Percentiles rank a stretch among this genome's conserved stretches.
Conservation (phyloP, 208 protist genomes). For the Polymyxa betae region DNA sequence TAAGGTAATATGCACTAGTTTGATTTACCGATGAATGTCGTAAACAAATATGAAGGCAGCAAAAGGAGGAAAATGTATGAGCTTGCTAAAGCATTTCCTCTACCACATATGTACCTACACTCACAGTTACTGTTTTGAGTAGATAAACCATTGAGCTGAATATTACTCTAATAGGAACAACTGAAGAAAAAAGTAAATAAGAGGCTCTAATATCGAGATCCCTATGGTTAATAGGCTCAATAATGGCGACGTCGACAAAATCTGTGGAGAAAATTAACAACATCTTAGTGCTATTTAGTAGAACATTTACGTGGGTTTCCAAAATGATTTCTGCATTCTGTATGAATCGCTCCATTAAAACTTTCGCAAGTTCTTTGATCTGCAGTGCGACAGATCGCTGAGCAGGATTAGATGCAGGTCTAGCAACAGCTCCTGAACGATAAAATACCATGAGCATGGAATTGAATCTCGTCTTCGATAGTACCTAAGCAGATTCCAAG, state of each 20-base stretch:
- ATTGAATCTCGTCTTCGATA: not conserved
- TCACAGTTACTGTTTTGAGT: not conserved
- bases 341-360: too few relatives aligned
- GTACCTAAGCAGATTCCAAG: not conserved
- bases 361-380: too few relatives aligned
- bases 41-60: not conserved
- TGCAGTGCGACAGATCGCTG: too few relatives aligned
- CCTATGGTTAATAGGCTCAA: not conserved
- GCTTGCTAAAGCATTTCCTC: not conserved
- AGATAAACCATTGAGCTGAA: not conserved
- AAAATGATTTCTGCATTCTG: too few relatives aligned
- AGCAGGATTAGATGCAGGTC: too few relatives aligned
- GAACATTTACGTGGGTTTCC: too few relatives aligned
- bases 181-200: not conserved
- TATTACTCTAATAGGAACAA: not conserved
- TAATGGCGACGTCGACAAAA: not conserved
- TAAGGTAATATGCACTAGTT: too few relatives aligned
- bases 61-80: constrained; percentile 35
- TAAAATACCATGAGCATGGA: too few relatives aligned
- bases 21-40: not conserved
- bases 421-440: too few relatives aligned
- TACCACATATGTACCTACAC: not conserved
- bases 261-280: too few relatives aligned
- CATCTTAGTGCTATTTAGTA: too few relatives aligned
- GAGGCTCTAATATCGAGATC: not conserved